Evolutionary conservation across 2,329 filamentous ascomycete genomes (phyloP).

Genomic region (Myriosclerotinia duriaeana): DNA sequence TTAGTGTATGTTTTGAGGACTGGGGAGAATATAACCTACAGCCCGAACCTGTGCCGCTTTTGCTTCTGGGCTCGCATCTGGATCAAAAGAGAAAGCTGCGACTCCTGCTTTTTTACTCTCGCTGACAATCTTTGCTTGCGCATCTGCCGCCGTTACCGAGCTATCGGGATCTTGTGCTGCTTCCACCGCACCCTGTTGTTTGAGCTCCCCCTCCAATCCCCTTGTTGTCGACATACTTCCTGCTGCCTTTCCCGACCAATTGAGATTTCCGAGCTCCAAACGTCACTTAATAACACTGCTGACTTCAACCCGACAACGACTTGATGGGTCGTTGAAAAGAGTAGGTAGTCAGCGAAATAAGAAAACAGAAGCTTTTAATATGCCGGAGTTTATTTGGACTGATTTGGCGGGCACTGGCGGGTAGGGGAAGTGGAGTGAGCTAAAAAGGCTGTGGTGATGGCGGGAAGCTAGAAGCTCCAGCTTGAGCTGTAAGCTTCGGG

Average conservation of each 20-base stretch:
- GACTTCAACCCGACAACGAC: slow-evolving; percentile 17
- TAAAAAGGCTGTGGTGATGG: not conserved
- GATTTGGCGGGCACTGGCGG: not conserved
- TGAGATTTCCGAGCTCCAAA: slow-evolving; percentile 25
- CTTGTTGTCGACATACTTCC: slow-evolving; percentile 34
- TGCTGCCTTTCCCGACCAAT: slow-evolving; percentile 25
- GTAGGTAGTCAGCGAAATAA: slow-evolving; percentile 4
- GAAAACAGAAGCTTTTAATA: not conserved
- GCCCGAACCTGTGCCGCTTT: slow-evolving; percentile 78
- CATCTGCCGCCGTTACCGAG: slow-evolving; percentile 65
- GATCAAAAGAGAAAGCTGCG: slow-evolving; percentile 81
- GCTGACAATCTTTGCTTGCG: slow-evolving; percentile 70
- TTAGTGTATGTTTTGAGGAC: slow-evolving; percentile 17
- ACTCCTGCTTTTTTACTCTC: slow-evolving; percentile 78
- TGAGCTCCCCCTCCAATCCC: slow-evolving; percentile 59
- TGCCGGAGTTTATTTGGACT: not conserved
- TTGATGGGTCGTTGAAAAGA: slow-evolving; percentile 6
- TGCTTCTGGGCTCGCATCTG: slow-evolving; percentile 76
- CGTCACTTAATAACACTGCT: not conserved
- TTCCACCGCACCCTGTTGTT: slow-evolving; percentile 76
- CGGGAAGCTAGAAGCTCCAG: slow-evolving; percentile 6
- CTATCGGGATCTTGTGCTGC: slow-evolving; percentile 71
- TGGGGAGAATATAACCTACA: slow-evolving; percentile 53
- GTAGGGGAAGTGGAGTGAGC: slow-evolving; percentile 2
- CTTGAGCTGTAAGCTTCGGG: not conserved